Base-by-base conservation (phyloP, 2,329 filamentous ascomycete genomes). In the Calycina herbarum region DNA sequence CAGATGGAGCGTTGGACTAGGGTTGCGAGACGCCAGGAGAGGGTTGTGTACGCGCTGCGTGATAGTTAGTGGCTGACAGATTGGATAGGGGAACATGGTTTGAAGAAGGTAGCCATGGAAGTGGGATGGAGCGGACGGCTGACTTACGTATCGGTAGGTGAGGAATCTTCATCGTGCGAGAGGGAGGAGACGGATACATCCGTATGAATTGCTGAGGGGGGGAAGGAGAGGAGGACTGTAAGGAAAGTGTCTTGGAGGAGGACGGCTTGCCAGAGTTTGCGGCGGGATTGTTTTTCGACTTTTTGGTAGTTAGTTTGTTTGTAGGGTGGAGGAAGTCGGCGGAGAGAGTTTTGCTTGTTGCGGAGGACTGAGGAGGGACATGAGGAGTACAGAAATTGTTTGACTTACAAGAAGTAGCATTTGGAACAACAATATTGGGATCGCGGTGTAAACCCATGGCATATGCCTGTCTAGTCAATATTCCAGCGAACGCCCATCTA, bases 191-290 rank as follows among this genome's bases (percentile, higher is more conserved):
- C 89, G 2, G 84, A 86, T 48, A 94, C 90, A 73, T 94, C 91
- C 3, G 89, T 93, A 75, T 94, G 91, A 0, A 89, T 93, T 1
- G 90, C 89, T 17, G 86, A 91, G 0, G 91, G 91, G 0, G 91
- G 91, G 0, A 94, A 82, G 27, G 91, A 91, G 31, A 94, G 82
- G 0, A 94, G 83, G 0, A 94, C 89, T 0, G 90, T 93, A 3
- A 94, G 79, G 74, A 94, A 94, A 0, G 91, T 94, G 76, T 94
- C 91, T 77, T 94, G 91, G 15, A 93, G 84, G 31, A 92, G 81
- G 1, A 94, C 89, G 2, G 91, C 91, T 76, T 94, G 91, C 91
- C 91, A 94, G 1, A 94, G 82, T 74, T 93, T 94, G 60, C 90
- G 84, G 29, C 91, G 84, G 73, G 92, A 87, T 74, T 94, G 90